Evolutionary conservation across 352 stramenopile genomes (phyloP), one percentile per base, ranked within the genome.

Genomic region (Plasmopara viticola): DNA sequence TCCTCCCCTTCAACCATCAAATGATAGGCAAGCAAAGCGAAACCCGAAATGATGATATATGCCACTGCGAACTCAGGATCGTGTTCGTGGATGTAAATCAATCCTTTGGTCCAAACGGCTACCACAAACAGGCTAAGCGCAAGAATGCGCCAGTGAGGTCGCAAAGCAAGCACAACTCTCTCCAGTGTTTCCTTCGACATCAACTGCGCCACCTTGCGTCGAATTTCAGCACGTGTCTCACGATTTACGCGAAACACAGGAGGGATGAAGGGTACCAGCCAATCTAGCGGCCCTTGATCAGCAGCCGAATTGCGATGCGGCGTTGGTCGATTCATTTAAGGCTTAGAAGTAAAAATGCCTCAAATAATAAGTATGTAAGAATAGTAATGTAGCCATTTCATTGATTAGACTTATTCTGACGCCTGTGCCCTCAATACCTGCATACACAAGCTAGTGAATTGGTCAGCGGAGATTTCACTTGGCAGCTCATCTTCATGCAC

Each of bases 201-300:
- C 38, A 69, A 48, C n/a, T 70, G 39, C 34, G 57, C 51, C 47
- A 78, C 41, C 39, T 62, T 65, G 10, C 52, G 44, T n/a, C 55
- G 39, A 13, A 88, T 62, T 34, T 72, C 58, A 13, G 70, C 70
- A n/a, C 76, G 63, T 34, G 83, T 90, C n/a, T 81, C 74, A 28
- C 78, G 66, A 51, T 90, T 90, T 44, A 93, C 80, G 12, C 83
- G 78, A 29, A 93, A 48, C 40, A 89, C 72, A 28, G 83, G 83
- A 33, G 83, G 83, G 38, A 93, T 79, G 47, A 93, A 93, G n/a
- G 82, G 79, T 48, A 90, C 62, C 42, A 90, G 56, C 78, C 78
- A 90, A 49, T 87, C 79, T 9, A 87, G 53, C 5, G 74, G 60
- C 0, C 72, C 75, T 48, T 63, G 58, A 7, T 76, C 66, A 25